phyloP scores from a whole-genome alignment of 2,329 filamentous ascomycete genomes.

The Neonectria sp. region DNA sequence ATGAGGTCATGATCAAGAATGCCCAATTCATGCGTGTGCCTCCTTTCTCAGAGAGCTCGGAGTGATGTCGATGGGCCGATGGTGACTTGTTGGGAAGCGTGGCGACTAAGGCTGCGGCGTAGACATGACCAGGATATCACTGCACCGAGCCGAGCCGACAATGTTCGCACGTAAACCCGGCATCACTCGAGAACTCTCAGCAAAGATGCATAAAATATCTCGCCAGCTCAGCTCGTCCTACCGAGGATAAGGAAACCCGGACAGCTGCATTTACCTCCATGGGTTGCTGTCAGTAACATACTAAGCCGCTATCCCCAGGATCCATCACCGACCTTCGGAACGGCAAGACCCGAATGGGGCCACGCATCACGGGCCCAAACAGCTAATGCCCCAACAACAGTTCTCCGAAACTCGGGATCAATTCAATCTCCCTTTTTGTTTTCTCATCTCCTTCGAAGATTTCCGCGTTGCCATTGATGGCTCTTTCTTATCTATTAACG shows the following conservation, averaged over 20 bases:
- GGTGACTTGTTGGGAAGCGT: background rate
- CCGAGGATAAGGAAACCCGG: background rate
- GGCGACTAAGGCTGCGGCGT: background rate
- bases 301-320: background rate
- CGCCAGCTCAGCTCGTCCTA: background rate
- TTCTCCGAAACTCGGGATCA: too few relatives aligned
- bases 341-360: slow-evolving; percentile 8
- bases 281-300: background rate
- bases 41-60: slow-evolving; percentile 11
- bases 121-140: background rate
- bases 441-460: background rate
- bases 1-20: slow-evolving; percentile 57
- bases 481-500: background rate
- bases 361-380: slow-evolving; percentile 6
- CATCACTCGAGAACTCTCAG: background rate
- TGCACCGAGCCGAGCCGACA: slow-evolving; percentile 23
- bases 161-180: background rate
- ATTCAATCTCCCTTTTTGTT: background rate
- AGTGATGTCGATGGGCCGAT: background rate
- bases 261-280: background rate
- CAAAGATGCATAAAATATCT: background rate
- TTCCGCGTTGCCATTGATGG: background rate
- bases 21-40: slow-evolving; percentile 20
- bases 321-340: slow-evolving; percentile 6
- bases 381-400: slow-evolving; percentile 2